Percentiles rank a stretch among this genome's conserved stretches.
Evolutionary conservation across 2,329 filamentous ascomycete species (phyloP).

Genomic region (Colletotrichum plurivorum): DNA sequence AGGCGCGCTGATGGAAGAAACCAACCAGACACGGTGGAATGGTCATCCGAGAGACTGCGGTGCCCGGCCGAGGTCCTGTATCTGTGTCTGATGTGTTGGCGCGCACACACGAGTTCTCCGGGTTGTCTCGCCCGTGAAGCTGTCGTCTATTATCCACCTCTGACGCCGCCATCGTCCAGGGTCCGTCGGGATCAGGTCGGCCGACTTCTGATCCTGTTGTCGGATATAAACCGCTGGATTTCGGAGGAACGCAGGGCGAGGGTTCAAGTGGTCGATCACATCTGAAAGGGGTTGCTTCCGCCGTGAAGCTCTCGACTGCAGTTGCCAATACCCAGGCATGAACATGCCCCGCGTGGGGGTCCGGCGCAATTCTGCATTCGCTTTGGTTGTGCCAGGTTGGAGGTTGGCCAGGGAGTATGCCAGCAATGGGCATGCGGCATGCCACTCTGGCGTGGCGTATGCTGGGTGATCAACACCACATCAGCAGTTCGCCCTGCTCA

Average conservation of each 20-base stretch:
- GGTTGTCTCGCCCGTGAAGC: conserved; percentile 2
- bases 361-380: conserved; percentile 18
- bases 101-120: conserved; percentile 1
- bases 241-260: conserved; percentile 26
- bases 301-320: conserved; percentile 25
- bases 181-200: conserved; percentile 29
- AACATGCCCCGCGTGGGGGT: conserved; percentile 40
- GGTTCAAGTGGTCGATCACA: conserved; percentile 32
- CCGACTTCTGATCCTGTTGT: conserved; percentile 23
- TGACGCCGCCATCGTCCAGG: neutral
- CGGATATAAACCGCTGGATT: conserved; percentile 34
- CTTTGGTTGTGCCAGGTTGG: conserved; percentile 16
- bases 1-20: conserved; percentile 20
- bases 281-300: conserved; percentile 37
- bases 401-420: conserved; percentile 29
- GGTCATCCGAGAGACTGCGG: conserved; percentile 32
- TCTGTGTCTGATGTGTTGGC: neutral
- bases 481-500: conserved; percentile 20
- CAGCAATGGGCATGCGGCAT: conserved; percentile 5
- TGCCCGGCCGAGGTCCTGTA: conserved; percentile 28
- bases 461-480: conserved; percentile 30
- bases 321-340: conserved; percentile 20
- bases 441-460: conserved; percentile 27
- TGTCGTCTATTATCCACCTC: neutral
- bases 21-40: conserved; percentile 32